phyloP scores from a whole-genome alignment of 1,284 basidiomycete species.

The Irpex sp. region DNA sequence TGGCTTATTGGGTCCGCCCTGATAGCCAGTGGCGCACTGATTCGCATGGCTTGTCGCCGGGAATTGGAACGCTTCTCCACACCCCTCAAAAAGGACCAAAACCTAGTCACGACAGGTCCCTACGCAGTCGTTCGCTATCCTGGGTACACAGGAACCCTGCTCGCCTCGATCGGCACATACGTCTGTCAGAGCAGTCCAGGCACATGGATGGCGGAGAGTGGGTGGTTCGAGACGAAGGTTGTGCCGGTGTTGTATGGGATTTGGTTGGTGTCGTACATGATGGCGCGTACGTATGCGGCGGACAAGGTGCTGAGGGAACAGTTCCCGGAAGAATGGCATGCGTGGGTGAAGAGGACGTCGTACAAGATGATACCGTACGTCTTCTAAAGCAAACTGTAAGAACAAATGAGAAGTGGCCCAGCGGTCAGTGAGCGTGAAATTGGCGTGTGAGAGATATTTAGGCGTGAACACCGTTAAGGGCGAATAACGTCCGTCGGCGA shows the following conservation, averaged over 20 bases:
- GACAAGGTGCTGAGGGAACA: conserved; percentile 18
- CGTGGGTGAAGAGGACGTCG: conserved; percentile 16
- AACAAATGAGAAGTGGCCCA: too few species aligned
- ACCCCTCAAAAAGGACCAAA: conserved; percentile 25
- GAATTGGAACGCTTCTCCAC: conserved; percentile 30
- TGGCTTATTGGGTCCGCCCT: conserved; percentile 24
- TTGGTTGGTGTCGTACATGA: conserved; percentile 1
- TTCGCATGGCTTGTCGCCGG: conserved; percentile 28
- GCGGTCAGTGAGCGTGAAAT: neutral
- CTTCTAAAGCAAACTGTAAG: conserved; percentile 7
- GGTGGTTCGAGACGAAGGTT: neutral
- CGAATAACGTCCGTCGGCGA: neutral
- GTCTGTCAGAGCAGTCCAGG: conserved; percentile 9
- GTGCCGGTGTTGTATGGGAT: neutral
- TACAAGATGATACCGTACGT: conserved; percentile 18
- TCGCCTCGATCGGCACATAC: conserved; percentile 17
- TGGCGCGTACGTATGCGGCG: conserved; percentile 11
- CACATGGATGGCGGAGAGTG: conserved; percentile 11
- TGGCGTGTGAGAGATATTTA: neutral
- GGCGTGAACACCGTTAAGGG: neutral
- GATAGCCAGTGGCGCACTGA: conserved; percentile 20
- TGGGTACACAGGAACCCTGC: conserved; percentile 25
- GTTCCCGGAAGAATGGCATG: conserved; percentile 19
- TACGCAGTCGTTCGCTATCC: conserved; percentile 33
- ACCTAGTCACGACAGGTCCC: conserved; percentile 29